phyloP scores from a whole-genome alignment of 306 rosid species.

The Carpinus viminea region DNA sequence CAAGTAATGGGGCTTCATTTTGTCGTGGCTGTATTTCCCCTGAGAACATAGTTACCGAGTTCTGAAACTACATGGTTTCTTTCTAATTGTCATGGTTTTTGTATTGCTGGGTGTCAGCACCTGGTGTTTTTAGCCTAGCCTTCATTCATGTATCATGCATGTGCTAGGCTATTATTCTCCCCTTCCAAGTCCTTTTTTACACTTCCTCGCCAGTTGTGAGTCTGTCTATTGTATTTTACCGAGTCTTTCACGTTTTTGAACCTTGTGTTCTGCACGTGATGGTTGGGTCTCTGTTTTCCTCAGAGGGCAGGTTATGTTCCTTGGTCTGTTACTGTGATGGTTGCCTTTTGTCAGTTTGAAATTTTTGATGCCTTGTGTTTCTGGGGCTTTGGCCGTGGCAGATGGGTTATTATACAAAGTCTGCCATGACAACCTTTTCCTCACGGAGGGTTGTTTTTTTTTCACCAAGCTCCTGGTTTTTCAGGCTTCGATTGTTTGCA shows the following conservation, averaged over 20 bases:
- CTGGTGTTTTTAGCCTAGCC: slow-evolving; percentile 51
- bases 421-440: slow-evolving; percentile 62
- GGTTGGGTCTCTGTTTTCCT: slow-evolving; percentile 58
- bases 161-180: slow-evolving; percentile 20
- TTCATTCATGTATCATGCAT: slow-evolving; percentile 30
- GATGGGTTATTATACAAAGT: slow-evolving; percentile 43
- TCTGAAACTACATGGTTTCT: slow-evolving; percentile 49
- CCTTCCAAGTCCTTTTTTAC: slow-evolving; percentile 24
- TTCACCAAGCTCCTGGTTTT: slow-evolving; percentile 56
- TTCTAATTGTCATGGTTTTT: slow-evolving; percentile 26
- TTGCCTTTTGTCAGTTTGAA: slow-evolving; percentile 56
- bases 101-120: slow-evolving; percentile 46
- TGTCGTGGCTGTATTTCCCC: slow-evolving; percentile 56
- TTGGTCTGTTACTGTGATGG: slow-evolving; percentile 23
- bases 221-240: slow-evolving; percentile 51
- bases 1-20: slow-evolving; percentile 33
- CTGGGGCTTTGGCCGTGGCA: slow-evolving; percentile 79
- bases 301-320: slow-evolving; percentile 50
- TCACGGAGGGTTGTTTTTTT: slow-evolving; percentile 56
- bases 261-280: slow-evolving; percentile 42
- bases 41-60: slow-evolving; percentile 50
- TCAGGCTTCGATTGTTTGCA: slow-evolving; percentile 49
- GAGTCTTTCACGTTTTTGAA: slow-evolving; percentile 42
- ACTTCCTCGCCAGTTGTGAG: slow-evolving; percentile 27
- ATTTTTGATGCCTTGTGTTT: slow-evolving; percentile 52